Percentiles rank a stretch among this genome's conserved stretches.
These are phyloP conservation scores for Emericellopsis terricola DNA, from an alignment of 495 filamentous ascomycete species.

Conservation along the genomic window DNA sequence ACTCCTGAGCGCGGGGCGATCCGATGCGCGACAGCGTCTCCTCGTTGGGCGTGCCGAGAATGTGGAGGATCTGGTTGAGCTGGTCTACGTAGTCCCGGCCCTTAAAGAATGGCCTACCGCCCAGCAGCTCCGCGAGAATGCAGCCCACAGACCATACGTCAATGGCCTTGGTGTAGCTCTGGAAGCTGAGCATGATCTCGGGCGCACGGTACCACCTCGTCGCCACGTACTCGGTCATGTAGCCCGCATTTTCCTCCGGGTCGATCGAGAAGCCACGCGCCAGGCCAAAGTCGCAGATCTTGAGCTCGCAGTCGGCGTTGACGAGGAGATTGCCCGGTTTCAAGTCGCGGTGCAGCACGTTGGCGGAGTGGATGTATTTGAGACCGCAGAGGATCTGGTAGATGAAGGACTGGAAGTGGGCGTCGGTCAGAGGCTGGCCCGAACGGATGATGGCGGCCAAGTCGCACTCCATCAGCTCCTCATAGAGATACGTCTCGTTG, in stretches of 20 bases:
- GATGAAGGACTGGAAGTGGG: slow-evolving; percentile 89
- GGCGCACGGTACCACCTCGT: slow-evolving; percentile 97
- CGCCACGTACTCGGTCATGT: slow-evolving; percentile 99
- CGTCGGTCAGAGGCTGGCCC: slow-evolving; percentile 87
- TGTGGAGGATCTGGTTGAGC: slow-evolving; percentile 97
- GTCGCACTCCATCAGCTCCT: slow-evolving; percentile 99
- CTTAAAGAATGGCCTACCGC: slow-evolving; percentile 96
- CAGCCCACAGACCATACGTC: slow-evolving; percentile 99
- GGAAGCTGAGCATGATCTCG: slow-evolving; percentile 99
- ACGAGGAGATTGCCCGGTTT: slow-evolving; percentile 95
- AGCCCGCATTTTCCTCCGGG: slow-evolving; percentile 94
- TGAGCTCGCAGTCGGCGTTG: slow-evolving; percentile 97
- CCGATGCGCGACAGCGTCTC: slow-evolving; percentile 89
- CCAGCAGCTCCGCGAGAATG: slow-evolving; percentile 90
- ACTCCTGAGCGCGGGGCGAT: slow-evolving; percentile 90
- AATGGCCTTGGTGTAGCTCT: slow-evolving; percentile 99
- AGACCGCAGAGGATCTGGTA: slow-evolving; percentile 90
- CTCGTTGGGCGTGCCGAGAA: slow-evolving; percentile 89
- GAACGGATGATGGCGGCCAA: slow-evolving; percentile 95
- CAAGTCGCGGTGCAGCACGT: slow-evolving; percentile 88
- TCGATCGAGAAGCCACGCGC: slow-evolving; percentile 93
- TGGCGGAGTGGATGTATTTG: slow-evolving; percentile 98
- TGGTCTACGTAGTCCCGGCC: slow-evolving; percentile 98
- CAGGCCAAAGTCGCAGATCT: slow-evolving; percentile 96
- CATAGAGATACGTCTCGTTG: slow-evolving; percentile 97